Conservation (phyloP, 306 rosid species). For the Trifolium repens region DNA sequence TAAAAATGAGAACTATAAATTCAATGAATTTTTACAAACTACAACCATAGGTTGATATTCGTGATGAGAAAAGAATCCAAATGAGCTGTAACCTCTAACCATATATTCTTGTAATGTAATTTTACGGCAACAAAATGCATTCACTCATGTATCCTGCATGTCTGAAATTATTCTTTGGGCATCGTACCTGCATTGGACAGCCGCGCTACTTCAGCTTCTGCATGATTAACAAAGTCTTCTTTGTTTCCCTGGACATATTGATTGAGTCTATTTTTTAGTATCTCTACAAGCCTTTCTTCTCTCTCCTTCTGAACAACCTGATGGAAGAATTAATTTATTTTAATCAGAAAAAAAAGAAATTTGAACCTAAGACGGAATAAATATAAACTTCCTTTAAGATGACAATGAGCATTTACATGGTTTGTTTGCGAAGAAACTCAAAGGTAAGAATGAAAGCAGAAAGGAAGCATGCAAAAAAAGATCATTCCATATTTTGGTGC, state of each 20-base stretch:
- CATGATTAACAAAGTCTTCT: slow-evolving; percentile 65
- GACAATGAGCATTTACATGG: neutral
- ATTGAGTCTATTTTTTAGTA: slow-evolving; percentile 72
- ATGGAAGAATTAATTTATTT: slow-evolving; percentile 42
- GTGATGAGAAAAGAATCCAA: slow-evolving; percentile 17
- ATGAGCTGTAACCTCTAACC: slow-evolving; percentile 29
- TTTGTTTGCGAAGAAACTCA: neutral
- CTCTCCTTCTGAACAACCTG: slow-evolving; percentile 94
- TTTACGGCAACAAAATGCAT: slow-evolving; percentile 30
- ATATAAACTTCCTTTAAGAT: slow-evolving; percentile 4
- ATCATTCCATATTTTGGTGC: too few relatives aligned
- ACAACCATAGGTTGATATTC: slow-evolving; percentile 4
- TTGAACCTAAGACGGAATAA: slow-evolving; percentile 35
- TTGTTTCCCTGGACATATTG: slow-evolving; percentile 88
- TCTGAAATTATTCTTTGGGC: slow-evolving; percentile 25
- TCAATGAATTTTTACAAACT: slow-evolving; percentile 12
- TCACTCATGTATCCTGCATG: slow-evolving; percentile 10
- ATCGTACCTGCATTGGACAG: slow-evolving; percentile 90
- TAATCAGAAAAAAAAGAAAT: slow-evolving; percentile 31
- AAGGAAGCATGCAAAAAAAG: neutral
- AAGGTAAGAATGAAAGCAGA: neutral
- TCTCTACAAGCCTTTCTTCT: slow-evolving; percentile 87
- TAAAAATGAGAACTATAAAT: slow-evolving; percentile 22
- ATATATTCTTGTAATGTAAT: slow-evolving; percentile 27
- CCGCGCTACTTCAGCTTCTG: slow-evolving; percentile 83